Evolutionary conservation across 2,329 filamentous ascomycete species (phyloP).

Genomic region (Colletotrichum spaethianum): DNA sequence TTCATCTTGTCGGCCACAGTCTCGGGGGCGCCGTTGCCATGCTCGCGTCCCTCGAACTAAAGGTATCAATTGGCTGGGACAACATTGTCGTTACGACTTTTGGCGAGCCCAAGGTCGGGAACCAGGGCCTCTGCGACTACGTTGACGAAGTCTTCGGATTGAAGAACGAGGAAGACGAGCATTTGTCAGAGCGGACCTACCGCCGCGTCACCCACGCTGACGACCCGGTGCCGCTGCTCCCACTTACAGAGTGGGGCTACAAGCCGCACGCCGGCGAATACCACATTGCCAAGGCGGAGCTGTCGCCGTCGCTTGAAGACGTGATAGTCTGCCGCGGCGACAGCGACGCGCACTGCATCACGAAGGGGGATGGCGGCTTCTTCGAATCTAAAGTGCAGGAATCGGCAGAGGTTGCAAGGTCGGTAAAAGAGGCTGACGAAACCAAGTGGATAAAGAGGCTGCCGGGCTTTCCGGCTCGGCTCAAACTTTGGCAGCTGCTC

Average conservation of each 20-base stretch:
- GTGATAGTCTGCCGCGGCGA: slow-evolving; percentile 80
- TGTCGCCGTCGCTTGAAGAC: slow-evolving; percentile 79
- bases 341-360: slow-evolving; percentile 80
- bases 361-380: slow-evolving; percentile 64
- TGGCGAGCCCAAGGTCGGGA: slow-evolving; percentile 83
- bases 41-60: slow-evolving; percentile 87
- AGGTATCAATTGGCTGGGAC: slow-evolving; percentile 78
- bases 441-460: slow-evolving; percentile 58
- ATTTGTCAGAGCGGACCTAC: slow-evolving; percentile 63
- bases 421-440: not conserved
- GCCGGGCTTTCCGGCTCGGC: slow-evolving; percentile 68
- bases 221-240: slow-evolving; percentile 91
- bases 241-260: slow-evolving; percentile 91
- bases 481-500: slow-evolving; percentile 92
- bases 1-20: slow-evolving; percentile 90
- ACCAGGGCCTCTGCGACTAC: slow-evolving; percentile 68
- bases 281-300: slow-evolving; percentile 80
- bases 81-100: slow-evolving; percentile 89
- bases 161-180: slow-evolving; percentile 48
- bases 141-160: slow-evolving; percentile 68
- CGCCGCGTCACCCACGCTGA: slow-evolving; percentile 87
- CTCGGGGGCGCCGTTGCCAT: slow-evolving; percentile 93
- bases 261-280: slow-evolving; percentile 88
- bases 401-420: slow-evolving; percentile 37
- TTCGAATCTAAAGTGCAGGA: slow-evolving; percentile 46